phyloP scores from a whole-genome alignment of 345 rosid species.

The Camelina sativa region DNA sequence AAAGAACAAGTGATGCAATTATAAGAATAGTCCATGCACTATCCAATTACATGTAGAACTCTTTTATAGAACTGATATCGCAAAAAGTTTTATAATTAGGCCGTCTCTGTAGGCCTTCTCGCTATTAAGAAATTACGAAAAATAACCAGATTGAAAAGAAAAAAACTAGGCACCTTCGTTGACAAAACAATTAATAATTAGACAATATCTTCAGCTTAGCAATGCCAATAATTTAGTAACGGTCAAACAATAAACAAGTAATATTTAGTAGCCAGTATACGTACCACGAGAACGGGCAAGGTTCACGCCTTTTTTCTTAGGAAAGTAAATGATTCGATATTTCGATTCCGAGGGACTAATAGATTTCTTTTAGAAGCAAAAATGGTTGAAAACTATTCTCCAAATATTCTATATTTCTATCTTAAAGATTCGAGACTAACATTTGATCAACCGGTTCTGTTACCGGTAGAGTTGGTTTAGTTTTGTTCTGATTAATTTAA shows the following conservation, averaged over 20 bases:
- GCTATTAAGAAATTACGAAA: background rate
- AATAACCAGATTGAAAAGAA: background rate
- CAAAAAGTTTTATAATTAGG: background rate
- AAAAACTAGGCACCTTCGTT: background rate
- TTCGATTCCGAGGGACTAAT: background rate
- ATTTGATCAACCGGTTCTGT: background rate
- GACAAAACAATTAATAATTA: constrained; percentile 9
- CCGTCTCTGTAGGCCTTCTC: background rate
- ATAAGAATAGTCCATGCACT: background rate
- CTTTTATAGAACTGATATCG: background rate
- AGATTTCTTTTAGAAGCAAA: too few relatives aligned
- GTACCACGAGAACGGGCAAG: constrained; percentile 19
- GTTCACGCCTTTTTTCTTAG: constrained; percentile 25
- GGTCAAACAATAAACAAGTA: constrained; percentile 18
- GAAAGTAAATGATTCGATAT: constrained; percentile 10
- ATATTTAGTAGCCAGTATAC: background rate
- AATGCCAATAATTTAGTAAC: background rate
- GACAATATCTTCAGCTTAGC: background rate
- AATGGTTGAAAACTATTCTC: background rate
- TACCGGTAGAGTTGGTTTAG: background rate
- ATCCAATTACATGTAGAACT: background rate
- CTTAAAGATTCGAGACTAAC: background rate
- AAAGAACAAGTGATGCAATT: background rate
- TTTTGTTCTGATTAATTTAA: background rate
- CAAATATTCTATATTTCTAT: constrained; percentile 14